These are phyloP conservation scores for Leccinum longicurvipes DNA, from an alignment of 768 basidiomycete genomes.

Conservation along the genomic window DNA sequence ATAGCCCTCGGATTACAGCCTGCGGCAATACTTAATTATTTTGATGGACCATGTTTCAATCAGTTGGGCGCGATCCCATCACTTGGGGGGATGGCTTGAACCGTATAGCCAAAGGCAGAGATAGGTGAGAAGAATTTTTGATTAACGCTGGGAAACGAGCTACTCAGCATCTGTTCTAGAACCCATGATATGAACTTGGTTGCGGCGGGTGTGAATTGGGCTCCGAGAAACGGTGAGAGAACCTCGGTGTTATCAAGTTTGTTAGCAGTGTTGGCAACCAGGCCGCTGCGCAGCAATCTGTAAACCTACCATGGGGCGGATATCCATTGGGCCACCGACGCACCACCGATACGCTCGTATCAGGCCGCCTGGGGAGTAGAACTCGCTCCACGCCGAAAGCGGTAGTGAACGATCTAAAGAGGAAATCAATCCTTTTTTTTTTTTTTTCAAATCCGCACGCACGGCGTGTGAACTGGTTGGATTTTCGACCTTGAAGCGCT, in stretches of 20 bases:
- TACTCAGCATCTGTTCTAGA: background rate
- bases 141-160: conserved; percentile 4
- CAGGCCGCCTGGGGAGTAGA: background rate
- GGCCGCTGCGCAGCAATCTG: background rate
- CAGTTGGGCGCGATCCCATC: conserved; percentile 16
- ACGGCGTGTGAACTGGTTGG: background rate
- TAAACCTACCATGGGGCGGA: background rate
- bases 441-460: background rate
- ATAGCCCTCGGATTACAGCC: conserved; percentile 2
- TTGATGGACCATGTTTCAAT: conserved; percentile 8
- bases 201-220: background rate
- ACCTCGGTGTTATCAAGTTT: background rate
- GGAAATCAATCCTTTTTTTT: background rate
- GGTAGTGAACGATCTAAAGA: background rate
- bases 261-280: background rate
- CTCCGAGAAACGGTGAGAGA: background rate
- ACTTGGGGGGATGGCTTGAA: background rate
- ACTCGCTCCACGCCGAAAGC: background rate
- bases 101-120: background rate
- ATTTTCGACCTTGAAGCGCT: background rate
- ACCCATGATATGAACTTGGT: background rate
- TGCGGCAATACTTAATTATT: conserved; percentile 2
- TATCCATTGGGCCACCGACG: background rate
- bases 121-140: background rate
- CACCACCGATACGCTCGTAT: background rate